These are phyloP conservation scores for Saprolegnia parasitica DNA, from an alignment of 352 stramenopile species.

Conservation along the genomic window DNA sequence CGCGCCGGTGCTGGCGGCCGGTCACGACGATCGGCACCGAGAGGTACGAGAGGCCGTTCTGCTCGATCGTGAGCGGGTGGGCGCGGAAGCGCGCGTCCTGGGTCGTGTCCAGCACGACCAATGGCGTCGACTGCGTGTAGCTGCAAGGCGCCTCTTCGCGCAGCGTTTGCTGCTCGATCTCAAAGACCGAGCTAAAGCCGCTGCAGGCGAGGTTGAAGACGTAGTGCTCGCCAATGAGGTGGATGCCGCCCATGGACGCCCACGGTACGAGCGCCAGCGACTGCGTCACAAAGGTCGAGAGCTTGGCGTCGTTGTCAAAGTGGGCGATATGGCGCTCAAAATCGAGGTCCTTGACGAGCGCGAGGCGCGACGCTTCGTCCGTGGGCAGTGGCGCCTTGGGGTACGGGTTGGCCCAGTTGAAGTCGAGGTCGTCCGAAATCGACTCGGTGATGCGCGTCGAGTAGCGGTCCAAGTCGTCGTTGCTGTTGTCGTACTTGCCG, in stretches of 20 bases:
- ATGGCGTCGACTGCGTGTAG: conserved; percentile 56
- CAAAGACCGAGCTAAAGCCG: conserved; percentile 33
- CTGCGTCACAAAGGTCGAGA: conserved; percentile 9
- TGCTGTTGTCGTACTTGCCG: conserved; percentile 1
- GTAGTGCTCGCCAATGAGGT: conserved; percentile 49
- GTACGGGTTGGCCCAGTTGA: conserved; percentile 73
- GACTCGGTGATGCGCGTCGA: conserved; percentile 11
- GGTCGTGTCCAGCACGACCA: conserved; percentile 62
- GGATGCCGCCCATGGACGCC: conserved; percentile 52
- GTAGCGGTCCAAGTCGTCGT: conserved; percentile 2
- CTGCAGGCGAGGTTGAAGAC: conserved; percentile 62
- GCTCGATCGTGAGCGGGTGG: conserved; percentile 60
- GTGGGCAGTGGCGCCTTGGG: conserved; percentile 59
- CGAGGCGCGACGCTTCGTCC: conserved; percentile 42
- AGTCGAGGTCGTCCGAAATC: conserved; percentile 48
- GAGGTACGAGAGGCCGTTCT: conserved; percentile 52
- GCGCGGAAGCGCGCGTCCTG: conserved; percentile 59
- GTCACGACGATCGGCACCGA: conserved; percentile 50
- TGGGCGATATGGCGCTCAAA: conserved; percentile 49
- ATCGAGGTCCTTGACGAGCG: conserved; percentile 42
- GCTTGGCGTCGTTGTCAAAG: background rate
- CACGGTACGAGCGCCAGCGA: conserved; percentile 2
- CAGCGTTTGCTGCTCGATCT: conserved; percentile 50
- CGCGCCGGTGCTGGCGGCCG: background rate
- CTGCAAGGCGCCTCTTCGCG: conserved; percentile 63